These are phyloP conservation scores for Synchytrium microbalum DNA, from an alignment of 371 early-diverging fungal species.

Conservation along the genomic window DNA sequence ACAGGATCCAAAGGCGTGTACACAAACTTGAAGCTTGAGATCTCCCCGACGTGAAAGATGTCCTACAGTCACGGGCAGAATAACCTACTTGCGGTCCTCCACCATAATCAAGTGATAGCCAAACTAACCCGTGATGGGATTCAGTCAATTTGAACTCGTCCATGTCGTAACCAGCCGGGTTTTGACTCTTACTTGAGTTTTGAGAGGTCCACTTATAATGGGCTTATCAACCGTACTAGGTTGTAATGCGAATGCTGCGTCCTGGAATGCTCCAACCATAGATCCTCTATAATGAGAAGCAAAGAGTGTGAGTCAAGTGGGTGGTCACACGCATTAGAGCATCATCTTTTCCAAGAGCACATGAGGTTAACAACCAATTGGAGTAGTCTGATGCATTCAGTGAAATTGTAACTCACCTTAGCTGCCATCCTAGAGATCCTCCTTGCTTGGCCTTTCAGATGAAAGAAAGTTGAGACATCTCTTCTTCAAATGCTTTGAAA, in stretches of 20 bases:
- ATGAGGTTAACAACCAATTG: not conserved
- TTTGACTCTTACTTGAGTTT: slow-evolving; percentile 1
- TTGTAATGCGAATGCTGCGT: not conserved
- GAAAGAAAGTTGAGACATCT: not conserved
- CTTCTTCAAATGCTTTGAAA: not conserved
- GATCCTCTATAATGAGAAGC: not conserved
- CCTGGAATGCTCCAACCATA: not conserved
- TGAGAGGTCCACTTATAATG: not conserved
- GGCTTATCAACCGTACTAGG: slow-evolving; percentile 1
- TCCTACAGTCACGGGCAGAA: no score
- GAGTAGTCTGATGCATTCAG: not conserved
- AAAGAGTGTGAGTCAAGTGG: not conserved
- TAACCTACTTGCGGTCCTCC: not conserved
- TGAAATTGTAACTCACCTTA: not conserved
- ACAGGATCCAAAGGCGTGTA: no score
- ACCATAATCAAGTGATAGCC: slow-evolving; percentile 4
- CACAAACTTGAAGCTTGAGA: no score
- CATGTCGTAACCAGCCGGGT: not conserved
- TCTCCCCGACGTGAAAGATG: no score
- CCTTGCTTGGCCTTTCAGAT: not conserved
- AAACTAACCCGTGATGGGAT: slow-evolving; percentile 1
- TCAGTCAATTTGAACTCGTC: not conserved
- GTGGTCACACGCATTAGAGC: not conserved
- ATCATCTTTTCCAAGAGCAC: not conserved
- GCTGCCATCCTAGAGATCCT: not conserved